These are phyloP conservation scores for Boletus tomentosulus DNA, from an alignment of 768 basidiomycete species.

Conservation along the genomic window DNA sequence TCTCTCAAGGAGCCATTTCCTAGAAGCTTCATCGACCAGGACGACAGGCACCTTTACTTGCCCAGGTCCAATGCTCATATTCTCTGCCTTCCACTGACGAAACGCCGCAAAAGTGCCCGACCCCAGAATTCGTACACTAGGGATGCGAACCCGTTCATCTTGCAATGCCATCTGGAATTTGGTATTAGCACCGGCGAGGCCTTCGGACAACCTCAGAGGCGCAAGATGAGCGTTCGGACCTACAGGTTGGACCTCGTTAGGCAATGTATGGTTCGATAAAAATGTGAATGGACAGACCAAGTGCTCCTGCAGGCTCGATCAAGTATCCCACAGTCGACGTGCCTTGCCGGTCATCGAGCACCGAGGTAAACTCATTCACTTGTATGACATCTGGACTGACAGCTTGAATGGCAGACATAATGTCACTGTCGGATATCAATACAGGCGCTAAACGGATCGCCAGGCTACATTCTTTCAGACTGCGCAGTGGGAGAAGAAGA, in stretches of 20 bases:
- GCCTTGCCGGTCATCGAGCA: background rate
- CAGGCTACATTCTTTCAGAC: background rate
- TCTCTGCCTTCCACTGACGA: background rate
- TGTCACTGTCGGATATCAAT: background rate
- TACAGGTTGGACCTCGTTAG: background rate
- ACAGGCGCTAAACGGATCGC: background rate
- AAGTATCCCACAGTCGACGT: background rate
- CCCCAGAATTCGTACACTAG: too few species aligned
- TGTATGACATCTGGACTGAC: background rate
- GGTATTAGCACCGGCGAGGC: background rate
- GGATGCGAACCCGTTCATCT: too few species aligned
- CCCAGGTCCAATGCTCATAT: background rate
- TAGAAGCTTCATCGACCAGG: background rate
- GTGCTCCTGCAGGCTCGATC: background rate
- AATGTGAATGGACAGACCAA: background rate
- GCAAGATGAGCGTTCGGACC: background rate
- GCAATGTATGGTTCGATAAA: background rate
- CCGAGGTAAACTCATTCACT: background rate
- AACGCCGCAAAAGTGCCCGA: background rate
- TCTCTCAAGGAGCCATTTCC: background rate
- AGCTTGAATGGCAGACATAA: background rate
- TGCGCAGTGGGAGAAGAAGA: background rate
- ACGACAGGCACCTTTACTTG: background rate
- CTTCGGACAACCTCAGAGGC: background rate
- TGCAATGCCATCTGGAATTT: too few species aligned